Evolutionary conservation across 2,329 filamentous ascomycete species (phyloP), one percentile per base, ranked within the genome.

Genomic region (Cladosporium sp.): DNA sequence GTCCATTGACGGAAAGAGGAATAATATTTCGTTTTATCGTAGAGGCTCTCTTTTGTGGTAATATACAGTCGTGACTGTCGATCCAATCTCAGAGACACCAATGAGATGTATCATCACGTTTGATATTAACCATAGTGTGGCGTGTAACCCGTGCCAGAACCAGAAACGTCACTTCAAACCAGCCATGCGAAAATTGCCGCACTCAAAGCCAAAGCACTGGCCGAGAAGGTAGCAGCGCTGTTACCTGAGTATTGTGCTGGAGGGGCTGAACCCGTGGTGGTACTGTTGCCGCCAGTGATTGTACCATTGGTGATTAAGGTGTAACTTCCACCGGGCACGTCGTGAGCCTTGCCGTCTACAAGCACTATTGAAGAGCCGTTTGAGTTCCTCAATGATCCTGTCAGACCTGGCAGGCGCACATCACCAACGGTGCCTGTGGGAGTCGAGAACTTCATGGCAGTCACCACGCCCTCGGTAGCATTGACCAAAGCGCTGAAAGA

Each of bases 371-470:
- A 64, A 11, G 67, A 72, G 1, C 70, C 71, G 62, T 74, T 78
- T 2, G 75, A 69, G 7, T 81, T 68, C 63, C 78, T 78, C 29
- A 84, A 68, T 0, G 78, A 81, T 0, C 80, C 81, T 1, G 64
- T 79, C 77, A 68, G 77, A 73, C 2, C 63, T 18, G 79, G 59
- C n/a, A 66, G 33, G 26, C 58, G 52, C 37, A 64, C 60, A n/a
- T 40, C 31, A 21, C 65, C 65, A 14, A 28, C 28, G 2, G 65
- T 66, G 2, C 65, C 65, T 12, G 52, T 21, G 21, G 65, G 65
- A 1, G 65, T 64, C 3, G 52, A 49, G 40, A 66, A 64, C 11
- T 56, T 31, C 52, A 66, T 64, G 3, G 58, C 59, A 33, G 52
- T 63, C 11, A 66, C 53, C 10, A 56, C 49, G 16, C 60, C 65